Base-by-base conservation (phyloP, 805 yeast species). In the Candida argentea region DNA sequence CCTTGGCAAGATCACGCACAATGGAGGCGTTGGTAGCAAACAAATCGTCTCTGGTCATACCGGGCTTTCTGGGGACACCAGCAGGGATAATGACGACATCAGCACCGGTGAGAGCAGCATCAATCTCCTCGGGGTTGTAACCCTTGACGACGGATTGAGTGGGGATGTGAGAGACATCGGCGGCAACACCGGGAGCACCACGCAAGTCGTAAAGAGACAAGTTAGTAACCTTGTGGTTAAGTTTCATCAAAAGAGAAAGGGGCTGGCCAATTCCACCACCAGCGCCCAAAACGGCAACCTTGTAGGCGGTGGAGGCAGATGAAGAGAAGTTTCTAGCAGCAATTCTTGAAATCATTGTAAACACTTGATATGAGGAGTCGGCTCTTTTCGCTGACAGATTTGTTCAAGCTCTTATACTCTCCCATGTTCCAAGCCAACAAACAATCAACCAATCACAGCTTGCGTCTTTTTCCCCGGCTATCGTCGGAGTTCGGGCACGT, bases 51-150 rank as follows among this genome's bases (percentile, higher is more conserved):
- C 96, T 82, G 52, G 95, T 84, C 96, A 87, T 87, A 60, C 96
- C 96, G 44, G 96, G 96, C 69, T 86, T 87, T 75, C 93, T 83
- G 68, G 94, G 96, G 34, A 87, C 93, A 69, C 96, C 96, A 33
- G 96, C 96, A 53, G 96, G 95, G 60, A 87, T 83, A 34, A 87
- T 72, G 29, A 87, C 87, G 35, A 87, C 76, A 46, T 86, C 93
- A 29, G 95, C 73, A 27, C 77, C 86, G 29, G 69, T 61, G 44
- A 87, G 63, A 12, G 95, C 94, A 32, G 61, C 63, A 35, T 67
- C 62, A 38, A 85, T 62, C 36, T 76, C 72, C 40, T 82, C 94
- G 44, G 95, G 93, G 34, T 83, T 70, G 70, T 70, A 87, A 40
- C 96, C 96, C 42, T 65, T 71, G 46, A 89, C 95, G 33, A 72